A percentile compares a stretch with the other conserved stretches of the same genome.
phyloP scores from a whole-genome alignment of 768 basidiomycete genomes.

The Naganishia friedmannii region DNA sequence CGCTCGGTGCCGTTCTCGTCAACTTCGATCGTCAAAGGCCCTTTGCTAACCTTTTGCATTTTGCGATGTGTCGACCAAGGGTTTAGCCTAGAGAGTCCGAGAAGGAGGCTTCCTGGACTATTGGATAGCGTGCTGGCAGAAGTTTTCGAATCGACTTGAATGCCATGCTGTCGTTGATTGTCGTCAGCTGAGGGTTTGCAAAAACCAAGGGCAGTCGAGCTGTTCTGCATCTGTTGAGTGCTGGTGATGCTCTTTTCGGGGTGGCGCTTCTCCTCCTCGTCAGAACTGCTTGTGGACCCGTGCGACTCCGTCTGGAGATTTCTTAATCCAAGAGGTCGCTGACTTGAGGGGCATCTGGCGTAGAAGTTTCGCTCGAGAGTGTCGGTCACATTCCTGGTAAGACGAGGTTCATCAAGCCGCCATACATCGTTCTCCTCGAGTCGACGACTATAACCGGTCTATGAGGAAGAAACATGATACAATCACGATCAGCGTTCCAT shows the following conservation, averaged over 20 bases:
- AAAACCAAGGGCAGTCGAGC: no score
- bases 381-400: conserved; percentile 3
- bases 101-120: background rate
- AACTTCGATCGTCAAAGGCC: background rate
- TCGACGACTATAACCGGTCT: conserved; percentile 24
- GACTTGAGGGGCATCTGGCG: conserved; percentile 19
- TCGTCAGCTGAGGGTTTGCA: no score
- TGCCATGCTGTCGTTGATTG: no score
- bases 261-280: background rate
- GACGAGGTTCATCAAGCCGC: conserved; percentile 14
- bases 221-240: no score
- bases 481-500: no score
- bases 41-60: background rate
- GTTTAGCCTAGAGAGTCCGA: background rate
- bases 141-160: background rate
- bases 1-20: conserved; percentile 1
- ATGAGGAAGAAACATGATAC: no score
- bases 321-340: background rate
- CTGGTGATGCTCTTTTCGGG: background rate
- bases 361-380: conserved; percentile 26
- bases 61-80: background rate
- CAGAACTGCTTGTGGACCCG: background rate
- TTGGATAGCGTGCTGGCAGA: no score
- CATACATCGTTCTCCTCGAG: conserved; percentile 25
- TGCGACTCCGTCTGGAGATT: no score